phyloP scores from a whole-genome alignment of 1,284 basidiomycete genomes.

The Austroboletus novae-zelandiae region DNA sequence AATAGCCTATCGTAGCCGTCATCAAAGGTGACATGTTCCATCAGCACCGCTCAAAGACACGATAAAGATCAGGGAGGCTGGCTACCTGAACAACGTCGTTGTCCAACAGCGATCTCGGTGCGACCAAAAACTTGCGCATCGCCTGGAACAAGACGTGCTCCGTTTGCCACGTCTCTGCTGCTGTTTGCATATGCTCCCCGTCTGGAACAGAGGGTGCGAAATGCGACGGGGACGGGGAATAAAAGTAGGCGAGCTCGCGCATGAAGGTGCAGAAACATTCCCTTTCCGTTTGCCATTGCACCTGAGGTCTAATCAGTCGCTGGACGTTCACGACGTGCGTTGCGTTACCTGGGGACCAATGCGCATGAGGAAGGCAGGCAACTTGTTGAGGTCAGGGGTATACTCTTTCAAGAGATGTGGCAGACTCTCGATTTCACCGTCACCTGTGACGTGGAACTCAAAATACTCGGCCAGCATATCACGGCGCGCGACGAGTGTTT shows the following conservation, averaged over 20 bases:
- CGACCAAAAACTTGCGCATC: conserved; percentile 69
- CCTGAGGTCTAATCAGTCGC: conserved; percentile 43
- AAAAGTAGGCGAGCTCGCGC: conserved; percentile 89
- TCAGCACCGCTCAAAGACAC: conserved; percentile 87
- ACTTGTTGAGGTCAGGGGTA: conserved; percentile 81
- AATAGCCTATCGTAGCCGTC: too few relatives aligned
- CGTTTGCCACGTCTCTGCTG: conserved; percentile 77
- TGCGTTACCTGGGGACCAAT: conserved; percentile 74
- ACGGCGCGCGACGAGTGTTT: conserved; percentile 55
- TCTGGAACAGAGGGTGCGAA: conserved; percentile 21
- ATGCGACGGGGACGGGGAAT: conserved; percentile 52
- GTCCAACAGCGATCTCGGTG: conserved; percentile 70
- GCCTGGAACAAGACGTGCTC: conserved; percentile 87
- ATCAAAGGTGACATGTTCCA: neutral
- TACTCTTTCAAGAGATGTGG: conserved; percentile 85
- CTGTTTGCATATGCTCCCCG: conserved; percentile 40
- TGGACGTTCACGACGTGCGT: neutral
- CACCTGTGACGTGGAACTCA: conserved; percentile 63
- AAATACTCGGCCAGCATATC: conserved; percentile 97
- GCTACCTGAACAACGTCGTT: conserved; percentile 84
- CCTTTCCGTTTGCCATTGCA: conserved; percentile 84
- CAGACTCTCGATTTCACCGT: conserved; percentile 69
- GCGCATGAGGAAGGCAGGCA: conserved; percentile 84
- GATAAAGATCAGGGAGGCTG: conserved; percentile 83
- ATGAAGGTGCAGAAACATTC: conserved; percentile 87